Base-by-base conservation (phyloP, 768 basidiomycete genomes). In the Tulasnella sp. region DNA sequence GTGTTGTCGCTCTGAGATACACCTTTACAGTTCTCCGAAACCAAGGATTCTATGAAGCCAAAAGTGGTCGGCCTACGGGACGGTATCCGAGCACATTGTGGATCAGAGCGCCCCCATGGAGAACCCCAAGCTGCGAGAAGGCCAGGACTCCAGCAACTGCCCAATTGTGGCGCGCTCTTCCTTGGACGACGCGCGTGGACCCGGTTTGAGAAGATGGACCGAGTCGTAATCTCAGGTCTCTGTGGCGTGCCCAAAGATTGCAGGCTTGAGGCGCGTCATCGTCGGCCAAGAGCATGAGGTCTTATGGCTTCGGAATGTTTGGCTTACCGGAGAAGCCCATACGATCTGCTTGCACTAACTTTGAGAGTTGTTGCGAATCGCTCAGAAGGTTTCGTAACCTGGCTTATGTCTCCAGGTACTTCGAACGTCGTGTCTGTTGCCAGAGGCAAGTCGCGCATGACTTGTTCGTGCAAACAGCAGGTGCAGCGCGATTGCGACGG, bases 221-320 rank as follows among this genome's bases (percentile, higher is more conserved):
- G 12, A 69, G 34, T 69, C 64, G 31, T 34, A 28, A 69, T 69
- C 64, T 37, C 12, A 14, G 14, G 31, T 18, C 64, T 28, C 16
- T 24, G 0, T 28, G 18, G 20, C 64, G 31, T 37, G 64, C 6
- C 12, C 64, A 69, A 69, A 69, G n/a, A 69, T 34, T 37, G 14
- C 64, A 69, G 34, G 64, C 34, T 37, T 37, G 34, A 28, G 34
- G 34, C 37, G 34, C 31, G 64, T 69, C 64, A 37, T 37, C 9
- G 64, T 18, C 54, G 16, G 64, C 64, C 64, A 69, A 69, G 54
- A 54, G 64, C 64, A 69, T 37, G 64, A 69, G 64, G 64, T 69
- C 64, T 8, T 34, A 3, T 20, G 24, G 64, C 64, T 69, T 69
- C 64, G 64, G 64, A 31, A 18, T 8, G 31, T 69, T 69, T 69